Percentiles rank a stretch among this genome's conserved stretches.
phyloP scores from a whole-genome alignment of 768 basidiomycete species.

The Collybia sp. region DNA sequence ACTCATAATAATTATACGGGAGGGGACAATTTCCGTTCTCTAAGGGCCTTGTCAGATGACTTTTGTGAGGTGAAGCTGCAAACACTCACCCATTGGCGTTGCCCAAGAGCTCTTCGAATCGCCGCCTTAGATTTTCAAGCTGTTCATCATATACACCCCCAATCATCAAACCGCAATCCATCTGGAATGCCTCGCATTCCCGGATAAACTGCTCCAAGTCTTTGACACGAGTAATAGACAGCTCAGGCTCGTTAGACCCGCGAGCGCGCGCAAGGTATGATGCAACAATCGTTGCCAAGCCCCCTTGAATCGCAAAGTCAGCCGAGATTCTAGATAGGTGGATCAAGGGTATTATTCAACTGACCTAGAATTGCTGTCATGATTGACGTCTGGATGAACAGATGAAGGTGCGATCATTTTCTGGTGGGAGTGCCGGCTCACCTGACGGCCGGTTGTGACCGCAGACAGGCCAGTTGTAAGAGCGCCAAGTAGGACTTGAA shows the following conservation, averaged over 20 bases:
- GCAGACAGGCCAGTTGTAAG: constrained; percentile 65
- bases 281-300: constrained; percentile 62
- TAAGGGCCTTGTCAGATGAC: neutral
- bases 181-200: constrained; percentile 49
- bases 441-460: constrained; percentile 34
- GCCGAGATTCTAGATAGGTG: neutral
- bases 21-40: constrained; percentile 14
- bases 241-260: constrained; percentile 67
- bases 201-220: constrained; percentile 67
- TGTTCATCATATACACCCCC: constrained; percentile 30
- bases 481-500: constrained; percentile 63
- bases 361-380: constrained; percentile 32
- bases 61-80: neutral
- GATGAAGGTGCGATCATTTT: constrained; percentile 1
- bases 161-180: constrained; percentile 48
- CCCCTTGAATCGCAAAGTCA: constrained; percentile 33
- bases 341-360: constrained; percentile 2
- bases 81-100: constrained; percentile 28
- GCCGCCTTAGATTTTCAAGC: constrained; percentile 27
- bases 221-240: constrained; percentile 49
- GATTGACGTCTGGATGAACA: constrained; percentile 25
- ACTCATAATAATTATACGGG: constrained; percentile 5
- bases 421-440: constrained; percentile 11
- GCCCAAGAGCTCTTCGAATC: constrained; percentile 46
- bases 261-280: constrained; percentile 69